Evolutionary conservation across 23 red algal species (phyloP).

Genomic region (Cyanidioschyzon merolae): DNA sequence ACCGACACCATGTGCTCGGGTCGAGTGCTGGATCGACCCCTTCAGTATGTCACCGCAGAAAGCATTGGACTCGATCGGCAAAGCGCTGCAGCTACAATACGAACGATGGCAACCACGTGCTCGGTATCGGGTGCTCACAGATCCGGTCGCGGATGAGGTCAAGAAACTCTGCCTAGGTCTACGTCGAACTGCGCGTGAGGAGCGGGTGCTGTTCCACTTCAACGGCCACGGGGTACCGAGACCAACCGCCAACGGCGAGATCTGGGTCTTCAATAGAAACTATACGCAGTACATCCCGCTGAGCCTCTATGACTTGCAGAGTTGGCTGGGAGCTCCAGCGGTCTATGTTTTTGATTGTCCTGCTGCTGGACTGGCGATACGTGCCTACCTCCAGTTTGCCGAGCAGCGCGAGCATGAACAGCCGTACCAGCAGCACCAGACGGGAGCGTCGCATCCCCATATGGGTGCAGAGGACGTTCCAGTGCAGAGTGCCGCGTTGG

Average conservation of each 20-base stretch:
- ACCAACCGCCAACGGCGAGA: slow-evolving; percentile 86
- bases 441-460: neutral
- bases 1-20: slow-evolving; percentile 60
- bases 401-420: slow-evolving; percentile 53
- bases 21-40: slow-evolving; percentile 94
- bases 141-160: slow-evolving; percentile 65
- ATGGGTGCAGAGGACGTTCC: neutral
- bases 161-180: slow-evolving; percentile 51
- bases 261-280: slow-evolving; percentile 97
- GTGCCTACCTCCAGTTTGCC: slow-evolving; percentile 50
- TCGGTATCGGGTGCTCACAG: slow-evolving; percentile 36
- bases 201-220: slow-evolving; percentile 94
- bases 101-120: slow-evolving; percentile 45
- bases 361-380: slow-evolving; percentile 34
- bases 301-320: slow-evolving; percentile 55
- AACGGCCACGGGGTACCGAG: slow-evolving; percentile 93
- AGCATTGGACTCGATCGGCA: slow-evolving; percentile 45
- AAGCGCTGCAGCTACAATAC: slow-evolving; percentile 50
- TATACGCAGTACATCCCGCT: slow-evolving; percentile 95
- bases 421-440: slow-evolving; percentile 2
- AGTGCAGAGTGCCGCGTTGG: neutral
- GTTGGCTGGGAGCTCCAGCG: slow-evolving; percentile 52
- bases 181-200: slow-evolving; percentile 52
- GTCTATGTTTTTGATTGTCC: slow-evolving; percentile 86
- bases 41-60: slow-evolving; percentile 36